Base-by-base conservation (phyloP, 192 early-diverging fungal genomes). In the Gryganskiella cystojenkinii region DNA sequence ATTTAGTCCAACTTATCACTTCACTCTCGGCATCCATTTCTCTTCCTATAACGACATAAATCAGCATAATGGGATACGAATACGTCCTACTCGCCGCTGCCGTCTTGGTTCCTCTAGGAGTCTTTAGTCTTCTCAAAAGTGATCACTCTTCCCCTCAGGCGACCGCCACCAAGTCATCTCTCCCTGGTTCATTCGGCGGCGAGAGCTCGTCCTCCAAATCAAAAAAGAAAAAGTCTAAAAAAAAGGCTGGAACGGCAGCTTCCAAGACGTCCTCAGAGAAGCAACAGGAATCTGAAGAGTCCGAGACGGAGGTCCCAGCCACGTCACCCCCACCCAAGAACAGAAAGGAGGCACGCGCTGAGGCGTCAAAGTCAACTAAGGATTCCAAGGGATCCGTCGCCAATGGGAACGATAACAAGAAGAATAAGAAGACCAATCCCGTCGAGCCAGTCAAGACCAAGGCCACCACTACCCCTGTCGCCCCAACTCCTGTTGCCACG, bases 181-280 rank as follows among this genome's bases (percentile, higher is more conserved):
- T 69, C 7, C 74, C 74, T 30, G 74, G 74, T 13, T 47, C 74
- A 42, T 78, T 78, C 25, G 56, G 33, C 19, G 54, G 52, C 47
- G 37, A 37, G 20, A 27, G 25, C 14, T 33, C 6, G 9, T 19
- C 74, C 13, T 59, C 66, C 27, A 78, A 78, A 35, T 64, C 66
- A 46, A 78, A 78, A 62, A 78, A 78, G 59, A 78, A 78, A 40
- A 78, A 78, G 56, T 30, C 45, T 33, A 78, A 78, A 61, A 78
- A 78, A 49, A 78, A 78, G 56, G 60, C 10, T n/a, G 42, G 7
- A 1, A 13, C 11, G 34, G 47, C 53, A 44, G 69, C 68, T 37
- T 33, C 37, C 3, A 5, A n/a, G 13, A 28, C 51, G 8, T 2
- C n/a, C 17, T 33, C 33, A 45, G 60, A 56, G 20, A n/a, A 64